Base-by-base conservation (phyloP, 768 basidiomycete species). In the Strobilomyces dryophilus region DNA sequence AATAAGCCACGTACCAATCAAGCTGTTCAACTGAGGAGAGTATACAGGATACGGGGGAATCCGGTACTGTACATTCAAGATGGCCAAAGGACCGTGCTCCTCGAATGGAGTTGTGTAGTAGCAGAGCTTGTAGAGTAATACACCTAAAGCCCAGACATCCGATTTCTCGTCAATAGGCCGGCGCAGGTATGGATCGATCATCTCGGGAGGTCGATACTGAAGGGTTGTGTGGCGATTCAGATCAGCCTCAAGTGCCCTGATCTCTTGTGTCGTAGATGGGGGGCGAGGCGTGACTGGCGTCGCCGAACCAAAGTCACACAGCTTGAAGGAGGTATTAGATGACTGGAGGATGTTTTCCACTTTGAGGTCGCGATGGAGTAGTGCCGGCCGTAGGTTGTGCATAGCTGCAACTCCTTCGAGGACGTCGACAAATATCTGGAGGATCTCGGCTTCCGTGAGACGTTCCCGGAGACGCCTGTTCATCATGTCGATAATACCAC, bases 401-500 rank as follows among this genome's bases (percentile, higher is more conserved):
- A 99, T 98, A 55, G 83, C 88, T 5, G 92, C 95, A 20, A 98
- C 89, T 32, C 92, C 95, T 68, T 99, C 97, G 65, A 94, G 97
- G 24, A 98, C 91, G 66, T 98, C 97, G 14, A 91, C 87, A 70
- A 99, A 99, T 64, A 99, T 98, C 70, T 94, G 93, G 49, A 99
- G 79, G 62, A 99, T 98, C 71, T 99, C 97, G 21, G 87, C 80
- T 72, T 99, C 97, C 3, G 92, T 95, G 39, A 98, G 79, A 24
- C 97, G 84, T 72, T 98, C 94, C 49, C 95, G 83, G 43, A 99
- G 79, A 48, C 97, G 83, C 60, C 94, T 84, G 71, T 99, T 99
- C 91, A 99, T 94, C 87, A 98, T 94, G 74, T 99, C 97, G 71
- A 99, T 98, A 59, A 99, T 98, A 34, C 97, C 97, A 36, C 97